Conservation (phyloP, 2,329 filamentous ascomycete species). For the Penicillium palitans region DNA sequence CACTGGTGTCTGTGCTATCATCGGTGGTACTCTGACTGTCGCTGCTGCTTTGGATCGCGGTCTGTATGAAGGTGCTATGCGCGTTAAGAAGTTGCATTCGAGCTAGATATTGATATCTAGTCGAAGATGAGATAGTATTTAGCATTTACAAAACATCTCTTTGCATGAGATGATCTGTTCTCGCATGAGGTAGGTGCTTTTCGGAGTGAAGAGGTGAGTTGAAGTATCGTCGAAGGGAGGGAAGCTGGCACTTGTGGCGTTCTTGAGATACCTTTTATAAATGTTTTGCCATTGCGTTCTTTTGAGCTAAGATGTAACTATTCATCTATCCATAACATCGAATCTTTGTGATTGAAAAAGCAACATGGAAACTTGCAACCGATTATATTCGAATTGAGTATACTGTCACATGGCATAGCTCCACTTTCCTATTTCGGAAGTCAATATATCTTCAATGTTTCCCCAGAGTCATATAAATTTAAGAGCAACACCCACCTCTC, state of each 20-base stretch:
- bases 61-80: slow-evolving; percentile 81
- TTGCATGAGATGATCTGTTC: neutral
- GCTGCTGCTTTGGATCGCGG: slow-evolving; percentile 90
- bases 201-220: neutral
- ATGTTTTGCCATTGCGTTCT: slow-evolving; percentile 8
- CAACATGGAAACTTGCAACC: neutral
- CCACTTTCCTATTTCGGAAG: neutral
- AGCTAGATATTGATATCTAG: slow-evolving; percentile 41
- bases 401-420: neutral
- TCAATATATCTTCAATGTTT: neutral
- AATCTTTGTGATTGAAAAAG: neutral
- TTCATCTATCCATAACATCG: slow-evolving; percentile 8
- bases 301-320: slow-evolving; percentile 2
- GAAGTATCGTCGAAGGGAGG: neutral
- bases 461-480: neutral
- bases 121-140: neutral
- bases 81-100: slow-evolving; percentile 82
- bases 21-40: slow-evolving; percentile 93
- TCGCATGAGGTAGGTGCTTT: neutral
- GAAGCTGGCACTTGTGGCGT: slow-evolving; percentile 15
- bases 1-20: slow-evolving; percentile 88
- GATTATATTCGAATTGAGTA: neutral
- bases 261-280: slow-evolving; percentile 13
- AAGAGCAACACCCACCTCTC: too few species aligned
- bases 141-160: neutral